phyloP scores from a whole-genome alignment of 2,329 filamentous ascomycete genomes.

The Fusarium luffae region DNA sequence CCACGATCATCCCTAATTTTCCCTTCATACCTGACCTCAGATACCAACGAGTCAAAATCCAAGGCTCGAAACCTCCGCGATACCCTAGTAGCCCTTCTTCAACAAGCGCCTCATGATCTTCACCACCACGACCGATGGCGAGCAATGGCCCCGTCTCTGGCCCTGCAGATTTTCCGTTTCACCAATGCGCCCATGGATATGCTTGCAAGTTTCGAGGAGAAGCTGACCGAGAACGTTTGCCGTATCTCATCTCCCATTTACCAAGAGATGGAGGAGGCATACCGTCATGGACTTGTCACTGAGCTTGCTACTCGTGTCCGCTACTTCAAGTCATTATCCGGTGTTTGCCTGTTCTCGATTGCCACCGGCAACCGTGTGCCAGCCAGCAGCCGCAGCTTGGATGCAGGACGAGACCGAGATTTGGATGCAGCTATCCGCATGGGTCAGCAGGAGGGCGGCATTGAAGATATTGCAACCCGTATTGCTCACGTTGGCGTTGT shows the following conservation, averaged over 20 bases:
- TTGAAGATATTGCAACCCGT: constrained; percentile 78
- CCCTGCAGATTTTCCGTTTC: constrained; percentile 69
- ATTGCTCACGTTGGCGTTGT: constrained; percentile 85
- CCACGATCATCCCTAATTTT: constrained; percentile 60
- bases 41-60: constrained; percentile 54
- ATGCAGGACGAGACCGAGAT: constrained; percentile 48
- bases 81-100: constrained; percentile 65
- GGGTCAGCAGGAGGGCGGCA: constrained; percentile 62
- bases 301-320: constrained; percentile 62
- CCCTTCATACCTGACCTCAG: constrained; percentile 52
- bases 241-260: constrained; percentile 58
- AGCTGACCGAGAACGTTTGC: constrained; percentile 58
- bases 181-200: constrained; percentile 62
- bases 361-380: constrained; percentile 64
- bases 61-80: constrained; percentile 63
- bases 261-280: constrained; percentile 60
- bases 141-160: constrained; percentile 63
- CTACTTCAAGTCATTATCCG: constrained; percentile 64
- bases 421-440: constrained; percentile 53
- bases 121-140: constrained; percentile 62
- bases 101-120: constrained; percentile 59
- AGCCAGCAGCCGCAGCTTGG: constrained; percentile 51
- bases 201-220: constrained; percentile 62
- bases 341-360: constrained; percentile 64
- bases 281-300: constrained; percentile 60